Evolutionary conservation across 768 basidiomycete genomes (phyloP).

Genomic region (Panus rudis): DNA sequence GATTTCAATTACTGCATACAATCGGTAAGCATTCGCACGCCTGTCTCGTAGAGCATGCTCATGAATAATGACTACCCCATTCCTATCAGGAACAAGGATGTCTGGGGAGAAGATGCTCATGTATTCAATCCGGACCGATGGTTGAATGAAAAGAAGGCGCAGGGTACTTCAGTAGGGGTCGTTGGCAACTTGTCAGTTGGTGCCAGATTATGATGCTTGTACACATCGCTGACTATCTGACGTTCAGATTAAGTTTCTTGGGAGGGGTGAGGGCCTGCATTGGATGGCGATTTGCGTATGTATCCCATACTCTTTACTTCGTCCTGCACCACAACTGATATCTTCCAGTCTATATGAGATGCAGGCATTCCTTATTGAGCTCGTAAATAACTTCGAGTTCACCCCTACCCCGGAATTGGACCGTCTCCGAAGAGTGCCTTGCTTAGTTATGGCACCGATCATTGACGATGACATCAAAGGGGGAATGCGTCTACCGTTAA

Average conservation of each 20-base stretch:
- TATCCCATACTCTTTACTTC: neutral
- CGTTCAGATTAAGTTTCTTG: neutral
- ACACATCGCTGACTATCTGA: neutral
- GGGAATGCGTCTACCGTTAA: neutral
- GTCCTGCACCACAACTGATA: neutral
- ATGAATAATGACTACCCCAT: neutral
- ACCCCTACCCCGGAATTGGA: slow-evolving; percentile 22
- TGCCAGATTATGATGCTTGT: neutral
- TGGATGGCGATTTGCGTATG: slow-evolving; percentile 26
- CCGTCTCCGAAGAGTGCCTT: slow-evolving; percentile 23
- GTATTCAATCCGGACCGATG: slow-evolving; percentile 26
- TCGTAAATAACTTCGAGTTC: slow-evolving; percentile 49
- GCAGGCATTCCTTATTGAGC: slow-evolving; percentile 53
- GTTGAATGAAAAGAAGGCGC: slow-evolving; percentile 21
- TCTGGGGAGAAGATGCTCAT: slow-evolving; percentile 27
- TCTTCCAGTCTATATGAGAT: slow-evolving; percentile 31
- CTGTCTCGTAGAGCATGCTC: neutral
- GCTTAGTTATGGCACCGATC: slow-evolving; percentile 28
- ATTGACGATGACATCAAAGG: slow-evolving; percentile 21
- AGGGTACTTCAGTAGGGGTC: slow-evolving; percentile 36
- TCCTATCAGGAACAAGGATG: slow-evolving; percentile 13
- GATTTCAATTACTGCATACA: slow-evolving; percentile 24
- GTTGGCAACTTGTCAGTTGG: slow-evolving; percentile 39
- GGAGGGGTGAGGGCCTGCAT: slow-evolving; percentile 63
- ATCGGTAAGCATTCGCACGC: slow-evolving; percentile 19